These are phyloP conservation scores for Arachis hypogaea DNA, from an alignment of 306 rosid species.

Conservation along the genomic window DNA sequence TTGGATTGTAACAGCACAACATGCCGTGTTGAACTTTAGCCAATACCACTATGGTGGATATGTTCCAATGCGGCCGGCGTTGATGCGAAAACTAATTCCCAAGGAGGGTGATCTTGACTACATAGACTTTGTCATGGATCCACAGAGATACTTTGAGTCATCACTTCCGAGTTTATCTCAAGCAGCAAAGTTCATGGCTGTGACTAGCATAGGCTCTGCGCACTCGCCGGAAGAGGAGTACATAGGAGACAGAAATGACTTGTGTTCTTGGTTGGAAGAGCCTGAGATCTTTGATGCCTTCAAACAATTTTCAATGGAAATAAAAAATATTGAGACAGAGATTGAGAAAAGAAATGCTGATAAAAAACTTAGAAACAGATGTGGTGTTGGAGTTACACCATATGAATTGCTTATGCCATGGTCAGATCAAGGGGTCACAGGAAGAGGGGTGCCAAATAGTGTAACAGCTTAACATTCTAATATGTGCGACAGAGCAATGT, in stretches of 20 bases:
- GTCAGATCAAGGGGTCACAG: constrained; percentile 47
- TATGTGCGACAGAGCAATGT: constrained; percentile 10
- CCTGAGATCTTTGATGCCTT: constrained; percentile 47
- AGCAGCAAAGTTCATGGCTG: constrained; percentile 51
- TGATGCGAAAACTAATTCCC: constrained; percentile 46
- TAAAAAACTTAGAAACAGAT: constrained; percentile 44
- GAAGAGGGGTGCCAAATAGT: constrained; percentile 58
- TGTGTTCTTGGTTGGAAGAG: constrained; percentile 45
- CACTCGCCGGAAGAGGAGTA: constrained; percentile 57
- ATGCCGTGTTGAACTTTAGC: constrained; percentile 53
- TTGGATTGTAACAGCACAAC: constrained; percentile 48
- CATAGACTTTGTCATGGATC: constrained; percentile 35
- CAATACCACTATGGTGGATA: constrained; percentile 44
- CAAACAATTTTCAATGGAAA: constrained; percentile 44
- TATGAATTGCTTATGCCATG: constrained; percentile 52
- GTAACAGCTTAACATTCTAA: constrained; percentile 33
- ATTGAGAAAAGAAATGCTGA: constrained; percentile 46
- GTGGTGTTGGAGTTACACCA: constrained; percentile 44
- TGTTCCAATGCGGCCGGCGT: constrained; percentile 40
- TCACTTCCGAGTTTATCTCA: constrained; percentile 49
- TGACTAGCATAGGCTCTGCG: constrained; percentile 46
- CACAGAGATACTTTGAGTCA: constrained; percentile 37
- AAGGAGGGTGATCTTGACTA: constrained; percentile 37
- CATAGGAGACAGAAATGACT: constrained; percentile 40
- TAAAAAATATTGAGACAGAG: constrained; percentile 46